These are phyloP conservation scores for Trametes elegans DNA, from an alignment of 768 basidiomycete genomes.

Conservation along the genomic window DNA sequence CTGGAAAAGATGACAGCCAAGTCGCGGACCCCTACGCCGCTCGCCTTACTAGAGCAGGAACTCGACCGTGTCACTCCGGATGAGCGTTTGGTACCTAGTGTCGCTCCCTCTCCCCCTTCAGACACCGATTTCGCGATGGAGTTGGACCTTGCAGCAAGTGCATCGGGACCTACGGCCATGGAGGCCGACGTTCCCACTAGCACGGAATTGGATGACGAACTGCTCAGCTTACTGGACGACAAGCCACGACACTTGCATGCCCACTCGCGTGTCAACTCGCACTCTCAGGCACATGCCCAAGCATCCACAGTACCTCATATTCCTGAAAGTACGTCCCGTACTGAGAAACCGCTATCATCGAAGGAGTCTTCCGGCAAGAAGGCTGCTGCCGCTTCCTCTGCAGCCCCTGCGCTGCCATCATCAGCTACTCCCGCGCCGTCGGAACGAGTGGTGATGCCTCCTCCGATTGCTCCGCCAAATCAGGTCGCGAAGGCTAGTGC, in stretches of 20 bases:
- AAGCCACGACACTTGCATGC: constrained; percentile 19
- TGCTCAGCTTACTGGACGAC: constrained; percentile 69
- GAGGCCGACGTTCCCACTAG: constrained; percentile 40
- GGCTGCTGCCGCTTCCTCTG: constrained; percentile 11
- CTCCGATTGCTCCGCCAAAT: constrained; percentile 32
- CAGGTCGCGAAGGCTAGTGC: neutral
- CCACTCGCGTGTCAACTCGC: neutral
- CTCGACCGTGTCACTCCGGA: constrained; percentile 6
- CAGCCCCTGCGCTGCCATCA: constrained; percentile 9
- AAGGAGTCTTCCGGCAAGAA: neutral
- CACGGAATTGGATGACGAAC: constrained; percentile 61
- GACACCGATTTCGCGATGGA: constrained; percentile 29
- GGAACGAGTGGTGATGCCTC: constrained; percentile 61
- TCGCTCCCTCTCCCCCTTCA: neutral
- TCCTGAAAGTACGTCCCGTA: too few relatives aligned
- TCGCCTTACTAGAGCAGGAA: constrained; percentile 21
- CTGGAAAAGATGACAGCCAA: neutral
- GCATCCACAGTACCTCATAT: too few relatives aligned
- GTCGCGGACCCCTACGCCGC: constrained; percentile 21
- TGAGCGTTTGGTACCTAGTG: neutral
- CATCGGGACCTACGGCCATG: constrained; percentile 2
- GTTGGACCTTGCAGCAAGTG: constrained; percentile 35
- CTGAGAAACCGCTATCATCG: neutral
- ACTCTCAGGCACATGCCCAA: neutral
- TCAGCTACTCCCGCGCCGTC: constrained; percentile 19